Evolutionary conservation across 345 rosid genomes (phyloP), one percentile per base, ranked within the genome.

Genomic region (Eucalyptus dawsonii): DNA sequence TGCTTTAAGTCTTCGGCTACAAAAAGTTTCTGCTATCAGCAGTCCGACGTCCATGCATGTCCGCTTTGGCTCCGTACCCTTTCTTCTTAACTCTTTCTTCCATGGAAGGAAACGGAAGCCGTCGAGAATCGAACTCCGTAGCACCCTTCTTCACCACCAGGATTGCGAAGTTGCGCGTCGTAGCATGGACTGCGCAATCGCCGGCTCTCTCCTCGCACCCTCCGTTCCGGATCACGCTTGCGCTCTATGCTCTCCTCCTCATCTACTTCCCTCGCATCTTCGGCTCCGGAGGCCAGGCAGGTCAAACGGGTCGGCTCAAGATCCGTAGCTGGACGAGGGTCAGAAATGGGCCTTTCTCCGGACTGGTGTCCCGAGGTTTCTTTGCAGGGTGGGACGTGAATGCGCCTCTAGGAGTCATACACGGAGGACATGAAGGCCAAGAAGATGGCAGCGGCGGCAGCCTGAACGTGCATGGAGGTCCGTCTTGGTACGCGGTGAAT

Each of bases 331-430:
- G 11, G 49, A 45, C 49, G 49, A 45, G 49, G 49, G 49, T 50
- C 31, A 60, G 87, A 86, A 86, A 45, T 25, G 37, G 56, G 40
- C 13, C 17, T 13, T 86, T 53, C 14, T 16, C 58, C 58, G 13
- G 87, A 86, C 60, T 1, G 87, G 58, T 21, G 87, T 86, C n/a
- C 37, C 65, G 27, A 83, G n/a, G 76, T 47, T 21, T 42, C 53
- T 27, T 96, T 80, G 93, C 94, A n/a, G 95, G 92, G 27, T 97
- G 99, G 99, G 87, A 97, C 89, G 93, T 95, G 62, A 92, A 93
- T 72, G 98, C 98, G 3, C 98, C 99, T 49, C 86, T 96, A 86
- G 96, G 95, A 29, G 96, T 96, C 62, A 96, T 96, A 67, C 93
- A 96, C 76, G 98, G 94, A 92, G 94, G 88, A 4, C 86, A 89